These are phyloP conservation scores for Tagetes erecta DNA, from an alignment of 129 eudicot species.

Conservation along the genomic window DNA sequence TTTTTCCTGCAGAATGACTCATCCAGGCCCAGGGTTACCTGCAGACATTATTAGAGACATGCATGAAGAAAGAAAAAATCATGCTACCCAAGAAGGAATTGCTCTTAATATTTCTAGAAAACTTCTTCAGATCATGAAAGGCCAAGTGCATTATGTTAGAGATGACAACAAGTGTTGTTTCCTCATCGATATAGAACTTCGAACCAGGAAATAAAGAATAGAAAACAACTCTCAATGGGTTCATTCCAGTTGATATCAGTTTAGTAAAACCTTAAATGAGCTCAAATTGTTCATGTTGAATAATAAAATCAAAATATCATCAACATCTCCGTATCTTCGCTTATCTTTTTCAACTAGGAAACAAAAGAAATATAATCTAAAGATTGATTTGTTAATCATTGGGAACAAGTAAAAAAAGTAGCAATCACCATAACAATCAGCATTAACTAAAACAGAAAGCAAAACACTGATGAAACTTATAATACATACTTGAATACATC, in stretches of 20 bases:
- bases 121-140: constrained; percentile 55
- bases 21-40: constrained; percentile 63
- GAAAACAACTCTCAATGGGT: background rate
- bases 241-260: background rate
- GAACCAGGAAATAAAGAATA: constrained; percentile 32
- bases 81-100: constrained; percentile 46
- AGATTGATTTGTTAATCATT: background rate
- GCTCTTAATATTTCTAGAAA: constrained; percentile 49
- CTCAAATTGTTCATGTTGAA: constrained; percentile 7
- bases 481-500: constrained; percentile 25
- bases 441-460: background rate
- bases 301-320: background rate
- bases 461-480: background rate
- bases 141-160: constrained; percentile 55
- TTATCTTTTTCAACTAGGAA: background rate
- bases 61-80: constrained; percentile 35
- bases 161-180: constrained; percentile 48
- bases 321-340: background rate
- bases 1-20: constrained; percentile 48
- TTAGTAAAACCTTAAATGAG: constrained; percentile 10
- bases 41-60: constrained; percentile 45
- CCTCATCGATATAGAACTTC: constrained; percentile 42
- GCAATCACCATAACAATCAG: background rate
- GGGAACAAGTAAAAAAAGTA: background rate
- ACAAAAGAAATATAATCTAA: background rate